Evolutionary conservation across 2,329 filamentous ascomycete species (phyloP).

Genomic region (Canariomyces notabilis): DNA sequence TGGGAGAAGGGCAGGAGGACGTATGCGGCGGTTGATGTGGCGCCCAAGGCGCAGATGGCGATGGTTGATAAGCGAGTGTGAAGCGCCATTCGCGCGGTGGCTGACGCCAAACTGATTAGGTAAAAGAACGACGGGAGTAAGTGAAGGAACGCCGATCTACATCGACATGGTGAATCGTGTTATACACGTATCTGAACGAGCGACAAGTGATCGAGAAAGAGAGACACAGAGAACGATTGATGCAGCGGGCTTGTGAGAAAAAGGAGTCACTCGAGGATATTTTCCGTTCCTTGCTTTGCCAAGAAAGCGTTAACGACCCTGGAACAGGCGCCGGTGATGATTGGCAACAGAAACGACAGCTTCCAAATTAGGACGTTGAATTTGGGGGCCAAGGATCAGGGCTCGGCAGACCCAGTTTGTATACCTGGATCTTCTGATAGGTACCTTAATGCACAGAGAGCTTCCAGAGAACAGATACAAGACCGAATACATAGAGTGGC

Average conservation of each 20-base stretch:
- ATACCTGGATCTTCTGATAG: too few species aligned
- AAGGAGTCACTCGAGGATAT: neutral
- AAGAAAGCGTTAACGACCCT: neutral
- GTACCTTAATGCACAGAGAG: too few species aligned
- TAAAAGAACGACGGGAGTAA: neutral
- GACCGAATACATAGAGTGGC: neutral
- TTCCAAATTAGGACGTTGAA: neutral
- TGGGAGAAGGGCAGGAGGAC: slow-evolving; percentile 23
- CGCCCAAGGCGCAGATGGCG: slow-evolving; percentile 4
- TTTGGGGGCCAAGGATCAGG: neutral
- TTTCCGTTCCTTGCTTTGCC: neutral
- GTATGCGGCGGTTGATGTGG: slow-evolving; percentile 11
- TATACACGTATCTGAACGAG: neutral
- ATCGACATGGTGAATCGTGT: slow-evolving; percentile 6
- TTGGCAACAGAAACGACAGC: neutral
- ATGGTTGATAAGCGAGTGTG: slow-evolving; percentile 14
- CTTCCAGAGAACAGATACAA: neutral
- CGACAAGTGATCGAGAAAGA: neutral
- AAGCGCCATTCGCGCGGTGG: slow-evolving; percentile 10
- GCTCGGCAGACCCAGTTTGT: too few species aligned
- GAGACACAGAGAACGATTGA: neutral
- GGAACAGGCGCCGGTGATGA: neutral
- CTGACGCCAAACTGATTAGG: neutral
- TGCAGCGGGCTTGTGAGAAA: neutral
- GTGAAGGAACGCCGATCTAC: slow-evolving; percentile 12